Conservation (phyloP, 2,329 filamentous ascomycete genomes). For the Davidsoniella eucalypti region DNA sequence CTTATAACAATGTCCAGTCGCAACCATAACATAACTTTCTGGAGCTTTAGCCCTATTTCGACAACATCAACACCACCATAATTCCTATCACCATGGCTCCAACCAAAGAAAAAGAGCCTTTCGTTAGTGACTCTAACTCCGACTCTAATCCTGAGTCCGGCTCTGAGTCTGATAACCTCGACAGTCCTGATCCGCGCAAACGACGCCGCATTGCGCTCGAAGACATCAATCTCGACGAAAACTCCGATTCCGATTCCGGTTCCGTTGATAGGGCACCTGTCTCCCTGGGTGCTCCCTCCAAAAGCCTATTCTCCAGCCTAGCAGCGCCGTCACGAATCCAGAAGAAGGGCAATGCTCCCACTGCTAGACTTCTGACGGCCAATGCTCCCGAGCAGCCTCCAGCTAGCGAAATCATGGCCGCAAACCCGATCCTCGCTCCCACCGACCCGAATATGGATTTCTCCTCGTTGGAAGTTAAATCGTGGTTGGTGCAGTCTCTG, state of each 20-base stretch:
- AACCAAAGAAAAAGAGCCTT: background rate
- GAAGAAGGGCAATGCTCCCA: slow-evolving; percentile 19
- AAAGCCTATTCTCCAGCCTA: slow-evolving; percentile 24
- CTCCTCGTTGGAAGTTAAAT: slow-evolving; percentile 52
- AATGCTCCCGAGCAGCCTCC: slow-evolving; percentile 9
- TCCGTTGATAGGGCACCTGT: slow-evolving; percentile 17
- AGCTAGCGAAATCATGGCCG: slow-evolving; percentile 14
- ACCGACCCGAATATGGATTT: slow-evolving; percentile 48
- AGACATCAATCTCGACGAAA: slow-evolving; percentile 19
- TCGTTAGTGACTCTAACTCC: background rate
- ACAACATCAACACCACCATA: no score
- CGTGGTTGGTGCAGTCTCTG: slow-evolving; percentile 79
- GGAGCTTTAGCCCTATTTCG: no score
- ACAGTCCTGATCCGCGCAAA: slow-evolving; percentile 29
- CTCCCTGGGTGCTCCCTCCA: slow-evolving; percentile 17
- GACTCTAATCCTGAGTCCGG: slow-evolving; percentile 12
- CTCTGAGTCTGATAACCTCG: slow-evolving; percentile 33
- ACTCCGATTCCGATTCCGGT: slow-evolving; percentile 15
- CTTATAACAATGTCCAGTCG: no score
- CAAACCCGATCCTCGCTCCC: slow-evolving; percentile 30
- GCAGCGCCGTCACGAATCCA: slow-evolving; percentile 38
- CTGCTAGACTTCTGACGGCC: slow-evolving; percentile 8
- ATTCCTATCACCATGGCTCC: background rate
- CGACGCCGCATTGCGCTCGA: slow-evolving; percentile 20
- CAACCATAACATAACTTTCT: no score